Base-by-base conservation (phyloP, 306 rosid genomes). In the Vicia faba region DNA sequence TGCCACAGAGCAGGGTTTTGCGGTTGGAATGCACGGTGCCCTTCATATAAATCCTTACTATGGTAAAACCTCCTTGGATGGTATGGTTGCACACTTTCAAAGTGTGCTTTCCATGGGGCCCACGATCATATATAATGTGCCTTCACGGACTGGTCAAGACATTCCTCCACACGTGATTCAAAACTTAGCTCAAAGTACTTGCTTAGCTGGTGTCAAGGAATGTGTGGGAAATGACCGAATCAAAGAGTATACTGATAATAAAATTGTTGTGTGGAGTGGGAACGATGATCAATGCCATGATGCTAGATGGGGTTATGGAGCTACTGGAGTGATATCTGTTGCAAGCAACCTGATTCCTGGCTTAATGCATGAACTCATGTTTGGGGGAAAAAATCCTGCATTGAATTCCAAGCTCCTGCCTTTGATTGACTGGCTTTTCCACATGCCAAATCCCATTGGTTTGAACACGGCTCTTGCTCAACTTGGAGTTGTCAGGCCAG, bases 1-100 rank as follows among this genome's bases (percentile, higher is more conserved):
- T 84, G 97, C 99, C 68, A 73, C 90, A 0, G 97, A 93, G 62
- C 99, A 93, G 61, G 99, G 99, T 51, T 93, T 89, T 82, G 97
- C 97, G 3, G 99, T 93, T 69, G 99, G 97, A 66, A 93, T 89
- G 98, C 98, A 93, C 66, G 98, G 85, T 25, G 97, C 98, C n/a
- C 96, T 93, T 58, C 98, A 93, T 72, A 85, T 89, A 70, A 93
- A 93, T 78, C 98, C 98, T 29, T 93, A 93, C 77, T 89, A 93
- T 58, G 98, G 98, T 0, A 93, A 89, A 83, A 93, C 97, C 49
- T 93, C 99, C 40, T 40, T 80, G 74, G 84, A 88, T 40, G 99
- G 99, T 23, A 40, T 89, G 79, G 73, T 88, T 51, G 75, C 89
- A 8, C 99, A 90, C 82, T 91, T 90, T 15, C 75, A 85, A 15